Base-by-base conservation (phyloP, 2,329 filamentous ascomycete genomes). In the Daldinia sp. region DNA sequence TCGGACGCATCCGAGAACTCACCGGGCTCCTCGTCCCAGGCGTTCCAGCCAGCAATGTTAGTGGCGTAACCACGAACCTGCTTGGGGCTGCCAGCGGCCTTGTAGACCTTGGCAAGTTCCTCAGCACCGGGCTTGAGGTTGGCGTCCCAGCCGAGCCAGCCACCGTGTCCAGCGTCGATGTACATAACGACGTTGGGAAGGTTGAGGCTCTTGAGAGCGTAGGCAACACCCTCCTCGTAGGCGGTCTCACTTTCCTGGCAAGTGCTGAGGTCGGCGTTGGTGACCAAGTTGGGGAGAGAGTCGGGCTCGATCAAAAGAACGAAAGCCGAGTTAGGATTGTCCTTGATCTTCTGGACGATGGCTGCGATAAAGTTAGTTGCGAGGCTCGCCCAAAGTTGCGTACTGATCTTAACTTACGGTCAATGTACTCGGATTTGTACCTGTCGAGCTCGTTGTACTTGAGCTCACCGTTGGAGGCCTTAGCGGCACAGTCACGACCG, bases 131-230 rank as follows among this genome's bases (percentile, higher is more conserved):
- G 80, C 30, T 73, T 70, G 58, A 86, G 79, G 77, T 87, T 87
- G 58, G 79, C 83, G 43, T 81, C 76, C 85, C 85, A 87, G 67
- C 85, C 85, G 66, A 87, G 80, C 85, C 85, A 87, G 66, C 85
- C 85, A 21, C 82, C 83, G 75, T 87, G 85, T 54, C 84, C 85
- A 30, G 82, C 85, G 67, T 87, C 84, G 58, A 86, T 73, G 72
- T 87, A 87, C 83, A 85, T 84, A 74, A 82, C 80, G 49, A 87
- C 83, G 72, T 87, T 85, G 72, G 83, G 81, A 13, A 87, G 78
- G 76, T 86, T 82, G 50, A 87, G 82, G 67, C 79, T 75, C 71
- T 78, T 78, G 62, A 87, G 67, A 32, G 85, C 84, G 71, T 87
- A 85, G 55, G 79, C 75, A 39, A 82, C 82, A 69, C 83, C 78